These are phyloP conservation scores for Amanita pseudoporphyria DNA, from an alignment of 768 basidiomycete species.

Conservation along the genomic window DNA sequence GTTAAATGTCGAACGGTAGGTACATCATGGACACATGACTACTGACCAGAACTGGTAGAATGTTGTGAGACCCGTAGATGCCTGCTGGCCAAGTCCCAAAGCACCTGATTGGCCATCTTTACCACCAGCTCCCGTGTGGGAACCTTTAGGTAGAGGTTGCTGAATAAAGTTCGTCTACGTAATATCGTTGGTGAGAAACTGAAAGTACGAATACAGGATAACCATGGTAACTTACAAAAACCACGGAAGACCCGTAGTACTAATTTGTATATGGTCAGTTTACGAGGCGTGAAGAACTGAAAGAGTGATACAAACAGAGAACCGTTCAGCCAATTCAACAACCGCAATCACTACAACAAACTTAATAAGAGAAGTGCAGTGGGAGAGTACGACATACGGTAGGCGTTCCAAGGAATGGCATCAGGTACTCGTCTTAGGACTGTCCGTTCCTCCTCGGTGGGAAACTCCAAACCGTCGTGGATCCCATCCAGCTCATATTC, in stretches of 20 bases:
- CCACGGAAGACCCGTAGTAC: constrained; percentile 39
- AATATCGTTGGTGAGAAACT: no score
- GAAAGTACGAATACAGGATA: background rate
- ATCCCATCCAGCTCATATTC: constrained; percentile 11
- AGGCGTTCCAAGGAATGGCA: constrained; percentile 46
- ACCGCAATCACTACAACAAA: constrained; percentile 44
- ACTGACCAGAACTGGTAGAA: constrained; percentile 65
- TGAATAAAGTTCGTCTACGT: constrained; percentile 70
- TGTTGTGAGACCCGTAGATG: constrained; percentile 62
- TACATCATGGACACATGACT: constrained; percentile 8
- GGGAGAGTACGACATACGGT: constrained; percentile 24
- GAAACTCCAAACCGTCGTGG: constrained; percentile 50
- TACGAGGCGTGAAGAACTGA: background rate
- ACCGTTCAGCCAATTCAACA: constrained; percentile 65
- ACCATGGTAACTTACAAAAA: constrained; percentile 29
- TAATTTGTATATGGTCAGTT: constrained; percentile 9
- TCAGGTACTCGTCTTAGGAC: constrained; percentile 58
- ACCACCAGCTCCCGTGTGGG: constrained; percentile 55
- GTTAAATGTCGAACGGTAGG: constrained; percentile 1
- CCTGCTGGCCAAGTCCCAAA: constrained; percentile 54
- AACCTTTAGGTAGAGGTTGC: constrained; percentile 53
- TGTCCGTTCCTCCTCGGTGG: constrained; percentile 48
- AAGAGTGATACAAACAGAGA: constrained; percentile 37
- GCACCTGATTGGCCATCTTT: constrained; percentile 53
- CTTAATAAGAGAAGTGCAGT: background rate